Conservation (phyloP, 1,284 basidiomycete genomes). For the Marasmius sp. region DNA sequence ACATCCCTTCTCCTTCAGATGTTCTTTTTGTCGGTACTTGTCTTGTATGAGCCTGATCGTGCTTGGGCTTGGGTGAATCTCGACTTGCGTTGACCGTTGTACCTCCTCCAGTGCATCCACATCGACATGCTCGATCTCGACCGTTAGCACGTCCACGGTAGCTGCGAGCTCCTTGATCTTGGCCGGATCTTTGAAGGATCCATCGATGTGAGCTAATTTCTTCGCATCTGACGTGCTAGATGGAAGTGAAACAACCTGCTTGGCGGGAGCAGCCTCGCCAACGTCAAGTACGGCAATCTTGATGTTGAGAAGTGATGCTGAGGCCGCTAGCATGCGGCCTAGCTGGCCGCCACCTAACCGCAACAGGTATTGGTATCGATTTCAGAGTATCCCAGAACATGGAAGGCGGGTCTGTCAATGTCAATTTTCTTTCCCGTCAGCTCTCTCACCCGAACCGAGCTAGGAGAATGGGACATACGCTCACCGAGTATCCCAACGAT, state of each 20-base stretch:
- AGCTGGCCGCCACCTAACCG: slow-evolving; percentile 90
- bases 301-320: slow-evolving; percentile 88
- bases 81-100: slow-evolving; percentile 47
- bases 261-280: slow-evolving; percentile 82
- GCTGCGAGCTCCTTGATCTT: slow-evolving; percentile 82
- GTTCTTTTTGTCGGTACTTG: slow-evolving; percentile 89
- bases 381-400: not conserved
- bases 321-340: slow-evolving; percentile 94
- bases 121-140: slow-evolving; percentile 98
- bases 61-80: slow-evolving; percentile 82
- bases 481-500: slow-evolving; percentile 65
- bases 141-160: slow-evolving; percentile 88
- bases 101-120: slow-evolving; percentile 75
- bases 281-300: slow-evolving; percentile 88
- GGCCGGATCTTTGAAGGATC: slow-evolving; percentile 81
- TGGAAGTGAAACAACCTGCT: slow-evolving; percentile 77
- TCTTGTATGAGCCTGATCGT: slow-evolving; percentile 94
- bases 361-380: slow-evolving; percentile 11
- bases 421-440: not conserved
- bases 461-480: slow-evolving; percentile 40
- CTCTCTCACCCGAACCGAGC: not conserved
- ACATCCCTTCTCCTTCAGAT: slow-evolving; percentile 60
- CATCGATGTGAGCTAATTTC: slow-evolving; percentile 69
- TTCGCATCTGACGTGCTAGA: slow-evolving; percentile 34
- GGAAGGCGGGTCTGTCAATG: slow-evolving; percentile 1